Evolutionary conservation across 2,329 filamentous ascomycete genomes (phyloP).

Genomic region (Clonostachys chloroleuca): DNA sequence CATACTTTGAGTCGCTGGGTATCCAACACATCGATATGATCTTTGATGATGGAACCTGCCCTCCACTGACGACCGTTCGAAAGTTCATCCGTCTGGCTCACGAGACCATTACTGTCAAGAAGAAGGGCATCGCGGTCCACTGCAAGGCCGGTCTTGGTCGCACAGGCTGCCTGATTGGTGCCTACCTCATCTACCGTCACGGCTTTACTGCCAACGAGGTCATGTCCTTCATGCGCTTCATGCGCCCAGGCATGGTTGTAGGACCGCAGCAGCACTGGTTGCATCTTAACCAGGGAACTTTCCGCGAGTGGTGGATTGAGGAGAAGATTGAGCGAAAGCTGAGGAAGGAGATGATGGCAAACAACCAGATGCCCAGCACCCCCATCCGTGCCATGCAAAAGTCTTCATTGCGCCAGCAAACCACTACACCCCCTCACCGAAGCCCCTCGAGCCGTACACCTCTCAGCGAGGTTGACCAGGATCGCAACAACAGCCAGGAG

Average conservation of each 20-base stretch:
- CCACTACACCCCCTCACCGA: constrained; percentile 80
- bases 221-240: constrained; percentile 98
- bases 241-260: constrained; percentile 98
- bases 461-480: constrained; percentile 90
- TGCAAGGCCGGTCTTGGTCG: constrained; percentile 96
- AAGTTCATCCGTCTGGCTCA: constrained; percentile 95
- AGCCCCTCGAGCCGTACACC: constrained; percentile 73
- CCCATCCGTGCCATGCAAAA: constrained; percentile 60
- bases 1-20: constrained; percentile 93
- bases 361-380: constrained; percentile 49
- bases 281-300: constrained; percentile 91
- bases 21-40: constrained; percentile 99
- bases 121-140: constrained; percentile 93
- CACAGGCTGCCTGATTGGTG: constrained; percentile 93
- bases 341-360: constrained; percentile 51
- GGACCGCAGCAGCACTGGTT: constrained; percentile 99
- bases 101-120: constrained; percentile 85
- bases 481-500: constrained; percentile 69
- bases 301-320: constrained; percentile 98
- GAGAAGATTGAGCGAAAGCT: constrained; percentile 72
- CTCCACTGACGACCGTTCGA: constrained; percentile 79
- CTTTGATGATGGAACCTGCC: constrained; percentile 97
- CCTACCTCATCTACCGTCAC: constrained; percentile 95
- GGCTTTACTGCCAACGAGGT: constrained; percentile 97
- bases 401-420: constrained; percentile 57